Conservation (phyloP, 495 filamentous ascomycete genomes). For the Parachaetomium inaequale region DNA sequence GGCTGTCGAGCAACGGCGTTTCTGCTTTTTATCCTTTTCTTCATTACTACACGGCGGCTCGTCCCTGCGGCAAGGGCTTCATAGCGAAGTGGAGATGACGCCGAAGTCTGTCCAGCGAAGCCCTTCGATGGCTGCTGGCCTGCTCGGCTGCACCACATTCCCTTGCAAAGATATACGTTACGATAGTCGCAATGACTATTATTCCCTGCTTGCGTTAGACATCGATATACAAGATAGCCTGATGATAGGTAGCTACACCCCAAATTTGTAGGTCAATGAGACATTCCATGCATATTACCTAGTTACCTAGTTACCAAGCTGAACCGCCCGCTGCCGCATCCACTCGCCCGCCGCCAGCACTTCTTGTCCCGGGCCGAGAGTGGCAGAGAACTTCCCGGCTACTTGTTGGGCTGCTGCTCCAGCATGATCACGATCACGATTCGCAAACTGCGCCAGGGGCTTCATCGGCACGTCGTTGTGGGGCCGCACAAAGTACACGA, state of each 20-base stretch:
- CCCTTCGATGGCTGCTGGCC: not conserved
- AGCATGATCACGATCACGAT: slow-evolving; percentile 17
- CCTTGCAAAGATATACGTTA: not conserved
- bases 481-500: slow-evolving; percentile 61
- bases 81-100: not conserved
- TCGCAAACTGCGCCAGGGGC: slow-evolving; percentile 30
- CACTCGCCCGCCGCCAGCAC: slow-evolving; percentile 48
- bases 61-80: not conserved
- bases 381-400: slow-evolving; percentile 24
- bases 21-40: not conserved
- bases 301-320: slow-evolving; percentile 33
- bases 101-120: not conserved
- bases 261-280: not conserved
- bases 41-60: not conserved
- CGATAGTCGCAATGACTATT: not conserved
- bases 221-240: not conserved
- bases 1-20: not conserved
- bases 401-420: slow-evolving; percentile 19
- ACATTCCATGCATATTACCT: no score
- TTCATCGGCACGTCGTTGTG: slow-evolving; percentile 54
- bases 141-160: not conserved
- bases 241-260: not conserved
- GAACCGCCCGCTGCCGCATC: slow-evolving; percentile 46
- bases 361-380: slow-evolving; percentile 13
- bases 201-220: not conserved